These are phyloP conservation scores for Fusarium albosuccineum DNA, from an alignment of 2,329 filamentous ascomycete species.

Conservation along the genomic window DNA sequence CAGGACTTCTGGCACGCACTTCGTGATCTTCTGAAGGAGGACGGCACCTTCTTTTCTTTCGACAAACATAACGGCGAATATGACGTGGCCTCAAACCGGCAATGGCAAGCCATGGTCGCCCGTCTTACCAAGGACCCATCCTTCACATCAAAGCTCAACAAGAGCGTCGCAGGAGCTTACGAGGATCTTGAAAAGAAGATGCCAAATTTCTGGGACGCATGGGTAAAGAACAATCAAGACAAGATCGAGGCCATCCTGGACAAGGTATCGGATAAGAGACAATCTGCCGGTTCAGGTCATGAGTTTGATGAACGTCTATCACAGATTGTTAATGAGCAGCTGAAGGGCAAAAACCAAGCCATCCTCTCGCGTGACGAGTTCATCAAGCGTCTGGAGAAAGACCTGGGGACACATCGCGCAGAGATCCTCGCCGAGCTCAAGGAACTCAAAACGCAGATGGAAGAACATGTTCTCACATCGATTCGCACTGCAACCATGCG, in stretches of 20 bases:
- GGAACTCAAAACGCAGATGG: slow-evolving; percentile 52
- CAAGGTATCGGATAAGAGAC: slow-evolving; percentile 52
- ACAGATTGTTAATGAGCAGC: slow-evolving; percentile 54
- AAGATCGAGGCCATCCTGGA: slow-evolving; percentile 51
- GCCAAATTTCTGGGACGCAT: slow-evolving; percentile 63
- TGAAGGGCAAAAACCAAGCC: slow-evolving; percentile 48
- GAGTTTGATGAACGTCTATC: slow-evolving; percentile 53
- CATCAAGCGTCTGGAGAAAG: slow-evolving; percentile 56
- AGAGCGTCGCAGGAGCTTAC: slow-evolving; percentile 44
- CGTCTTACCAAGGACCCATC: slow-evolving; percentile 55
- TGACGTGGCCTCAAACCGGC: slow-evolving; percentile 58
- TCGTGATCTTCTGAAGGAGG: slow-evolving; percentile 64
- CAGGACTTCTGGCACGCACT: slow-evolving; percentile 76
- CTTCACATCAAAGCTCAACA: slow-evolving; percentile 47
- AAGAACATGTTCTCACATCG: slow-evolving; percentile 50
- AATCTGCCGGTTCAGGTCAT: slow-evolving; percentile 49
- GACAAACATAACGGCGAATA: slow-evolving; percentile 56
- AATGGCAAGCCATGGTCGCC: slow-evolving; percentile 61
- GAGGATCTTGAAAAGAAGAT: slow-evolving; percentile 48
- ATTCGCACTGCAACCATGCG: slow-evolving; percentile 46
- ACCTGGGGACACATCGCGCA: slow-evolving; percentile 54
- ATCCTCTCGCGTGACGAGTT: slow-evolving; percentile 65
- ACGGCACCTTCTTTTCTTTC: slow-evolving; percentile 62
- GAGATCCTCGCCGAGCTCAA: slow-evolving; percentile 58
- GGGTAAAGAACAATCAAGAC: slow-evolving; percentile 64